Percentiles rank a stretch among this genome's conserved stretches.
Evolutionary conservation across 2,329 filamentous ascomycete genomes (phyloP).

Genomic region (Fusarium chlamydosporum): DNA sequence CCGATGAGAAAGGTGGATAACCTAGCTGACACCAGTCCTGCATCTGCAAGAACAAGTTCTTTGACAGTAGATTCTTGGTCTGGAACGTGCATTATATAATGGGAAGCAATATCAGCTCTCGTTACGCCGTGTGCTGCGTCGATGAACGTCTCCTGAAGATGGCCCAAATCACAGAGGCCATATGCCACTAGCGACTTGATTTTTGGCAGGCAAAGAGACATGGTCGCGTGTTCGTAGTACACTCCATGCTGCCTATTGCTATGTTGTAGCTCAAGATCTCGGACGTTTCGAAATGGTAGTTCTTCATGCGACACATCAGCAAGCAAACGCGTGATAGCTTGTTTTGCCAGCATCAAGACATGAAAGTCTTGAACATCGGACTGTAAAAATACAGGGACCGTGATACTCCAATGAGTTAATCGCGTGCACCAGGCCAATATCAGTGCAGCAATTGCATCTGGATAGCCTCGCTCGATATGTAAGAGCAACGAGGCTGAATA

Average conservation of each 20-base stretch:
- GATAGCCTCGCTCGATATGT: neutral
- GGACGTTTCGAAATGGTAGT: neutral
- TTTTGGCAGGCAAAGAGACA: neutral
- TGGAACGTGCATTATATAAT: neutral
- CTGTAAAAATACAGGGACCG: rapidly evolving
- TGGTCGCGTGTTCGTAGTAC: neutral
- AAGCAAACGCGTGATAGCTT: neutral
- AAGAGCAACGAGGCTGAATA: neutral
- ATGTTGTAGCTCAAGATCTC: neutral
- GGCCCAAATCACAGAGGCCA: neutral
- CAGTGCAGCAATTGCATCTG: neutral
- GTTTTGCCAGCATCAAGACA: neutral
- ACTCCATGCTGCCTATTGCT: neutral
- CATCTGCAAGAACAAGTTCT: neutral
- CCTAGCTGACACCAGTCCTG: neutral
- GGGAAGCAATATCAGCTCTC: neutral
- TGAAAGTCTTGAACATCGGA: neutral
- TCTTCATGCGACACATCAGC: neutral
- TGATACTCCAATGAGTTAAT: neutral
- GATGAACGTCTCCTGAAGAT: neutral
- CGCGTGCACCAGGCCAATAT: neutral
- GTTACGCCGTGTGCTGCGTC: neutral
- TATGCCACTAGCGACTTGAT: neutral
- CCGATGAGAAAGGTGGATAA: neutral
- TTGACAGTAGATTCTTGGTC: neutral